phyloP scores from a whole-genome alignment of 495 filamentous ascomycete species.

The Aspergillus cavernicola region DNA sequence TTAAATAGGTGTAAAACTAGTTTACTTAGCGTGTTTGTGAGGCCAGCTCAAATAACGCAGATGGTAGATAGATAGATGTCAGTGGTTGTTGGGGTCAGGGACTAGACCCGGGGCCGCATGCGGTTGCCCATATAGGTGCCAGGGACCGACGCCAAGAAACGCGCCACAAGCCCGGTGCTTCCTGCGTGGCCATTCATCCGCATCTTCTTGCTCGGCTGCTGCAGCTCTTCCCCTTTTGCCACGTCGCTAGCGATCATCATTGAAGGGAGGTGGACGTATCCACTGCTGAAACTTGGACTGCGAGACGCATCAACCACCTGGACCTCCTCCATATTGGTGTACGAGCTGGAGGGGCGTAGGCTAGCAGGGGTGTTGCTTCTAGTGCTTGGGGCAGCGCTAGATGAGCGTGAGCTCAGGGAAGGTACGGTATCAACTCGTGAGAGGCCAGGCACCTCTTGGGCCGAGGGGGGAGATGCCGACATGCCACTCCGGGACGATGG shows the following conservation, averaged over 20 bases:
- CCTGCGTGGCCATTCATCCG: slow-evolving; percentile 26
- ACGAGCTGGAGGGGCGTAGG: slow-evolving; percentile 39
- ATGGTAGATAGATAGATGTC: not conserved
- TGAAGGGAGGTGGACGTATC: slow-evolving; percentile 31
- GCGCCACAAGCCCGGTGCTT: slow-evolving; percentile 38
- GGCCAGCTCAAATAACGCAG: slow-evolving; percentile 8
- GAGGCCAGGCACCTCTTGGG: slow-evolving; percentile 44
- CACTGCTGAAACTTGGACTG: slow-evolving; percentile 34
- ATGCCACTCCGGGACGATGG: slow-evolving; percentile 32
- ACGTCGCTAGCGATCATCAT: slow-evolving; percentile 5
- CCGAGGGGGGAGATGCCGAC: slow-evolving; percentile 50
- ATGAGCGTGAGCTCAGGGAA: slow-evolving; percentile 49
- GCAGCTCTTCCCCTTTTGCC: slow-evolving; percentile 28
- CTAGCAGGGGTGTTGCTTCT: slow-evolving; percentile 38
- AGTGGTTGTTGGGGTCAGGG: slow-evolving; percentile 11
- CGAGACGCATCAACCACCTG: slow-evolving; percentile 30
- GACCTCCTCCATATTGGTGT: slow-evolving; percentile 33
- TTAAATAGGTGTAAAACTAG: slow-evolving; percentile 7
- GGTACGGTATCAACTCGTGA: slow-evolving; percentile 44
- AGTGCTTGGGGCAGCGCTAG: slow-evolving; percentile 40
- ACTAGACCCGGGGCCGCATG: slow-evolving; percentile 32
- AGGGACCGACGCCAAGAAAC: slow-evolving; percentile 42
- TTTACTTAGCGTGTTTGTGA: slow-evolving; percentile 7
- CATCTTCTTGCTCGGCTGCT: slow-evolving; percentile 44
- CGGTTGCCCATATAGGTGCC: slow-evolving; percentile 43